A percentile compares a stretch with the other conserved stretches of the same genome.
These are phyloP conservation scores for Chlorella vulgaris DNA, from an alignment of 139 green algal genomes.

Conservation along the genomic window DNA sequence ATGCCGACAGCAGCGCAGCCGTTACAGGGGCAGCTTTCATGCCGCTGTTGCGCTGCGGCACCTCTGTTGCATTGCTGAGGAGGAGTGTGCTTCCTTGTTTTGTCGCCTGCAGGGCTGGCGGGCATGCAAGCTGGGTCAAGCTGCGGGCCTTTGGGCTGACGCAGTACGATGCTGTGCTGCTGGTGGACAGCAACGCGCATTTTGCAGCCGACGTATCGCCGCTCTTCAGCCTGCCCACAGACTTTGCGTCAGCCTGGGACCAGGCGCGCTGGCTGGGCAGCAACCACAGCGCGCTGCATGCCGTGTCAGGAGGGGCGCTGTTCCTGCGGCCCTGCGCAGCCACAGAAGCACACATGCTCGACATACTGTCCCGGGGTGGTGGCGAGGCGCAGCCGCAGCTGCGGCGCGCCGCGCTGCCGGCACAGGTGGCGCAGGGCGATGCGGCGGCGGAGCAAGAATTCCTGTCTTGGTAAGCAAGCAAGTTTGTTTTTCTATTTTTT, in stretches of 20 bases:
- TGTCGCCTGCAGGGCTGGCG: neutral
- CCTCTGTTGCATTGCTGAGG: too few species aligned
- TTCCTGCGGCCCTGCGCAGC: conserved; percentile 34
- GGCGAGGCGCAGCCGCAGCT: neutral
- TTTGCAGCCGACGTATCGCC: neutral
- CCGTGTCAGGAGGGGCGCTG: neutral
- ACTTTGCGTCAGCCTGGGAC: conserved; percentile 36
- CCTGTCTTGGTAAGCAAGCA: neutral
- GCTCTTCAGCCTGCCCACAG: conserved; percentile 34
- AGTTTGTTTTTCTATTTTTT: too few species aligned
- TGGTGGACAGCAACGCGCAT: conserved; percentile 33
- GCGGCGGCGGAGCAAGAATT: neutral
- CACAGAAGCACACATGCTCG: conserved; percentile 15
- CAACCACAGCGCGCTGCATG: neutral
- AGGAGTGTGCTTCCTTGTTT: too few species aligned
- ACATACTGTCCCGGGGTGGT: neutral
- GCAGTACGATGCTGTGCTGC: conserved; percentile 39
- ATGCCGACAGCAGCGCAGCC: too few species aligned
- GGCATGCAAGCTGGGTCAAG: conserved; percentile 33
- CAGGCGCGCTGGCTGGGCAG: conserved; percentile 27
- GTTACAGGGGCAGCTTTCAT: too few species aligned
- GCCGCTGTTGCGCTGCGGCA: too few species aligned
- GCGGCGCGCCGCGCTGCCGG: too few species aligned
- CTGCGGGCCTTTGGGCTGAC: conserved; percentile 40
- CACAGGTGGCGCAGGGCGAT: neutral